Evolutionary conservation across 768 basidiomycete species (phyloP).

Genomic region (Dioszegia hungarica): DNA sequence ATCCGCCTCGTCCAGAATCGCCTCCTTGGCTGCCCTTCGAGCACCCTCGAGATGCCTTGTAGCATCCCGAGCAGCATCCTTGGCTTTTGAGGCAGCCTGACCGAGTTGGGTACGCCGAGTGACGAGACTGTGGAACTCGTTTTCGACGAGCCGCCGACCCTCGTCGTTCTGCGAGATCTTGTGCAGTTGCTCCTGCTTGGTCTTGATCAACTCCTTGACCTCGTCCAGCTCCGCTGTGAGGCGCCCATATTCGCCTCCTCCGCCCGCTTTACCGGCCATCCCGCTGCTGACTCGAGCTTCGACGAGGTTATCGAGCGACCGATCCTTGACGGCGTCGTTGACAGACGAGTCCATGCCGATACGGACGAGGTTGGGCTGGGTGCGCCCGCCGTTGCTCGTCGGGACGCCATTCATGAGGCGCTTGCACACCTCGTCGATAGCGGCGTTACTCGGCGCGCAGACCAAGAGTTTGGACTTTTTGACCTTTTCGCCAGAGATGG

Average conservation of each 20-base stretch:
- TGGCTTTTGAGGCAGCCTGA: constrained; percentile 67
- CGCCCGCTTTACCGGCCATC: constrained; percentile 45
- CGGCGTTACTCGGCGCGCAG: constrained; percentile 97
- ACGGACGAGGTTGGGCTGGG: constrained; percentile 78
- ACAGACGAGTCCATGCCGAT: constrained; percentile 73
- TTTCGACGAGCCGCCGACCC: constrained; percentile 58
- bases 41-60: constrained; percentile 75
- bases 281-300: constrained; percentile 55
- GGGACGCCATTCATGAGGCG: constrained; percentile 77
- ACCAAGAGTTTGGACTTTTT: constrained; percentile 71
- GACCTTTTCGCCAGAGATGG: constrained; percentile 52
- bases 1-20: constrained; percentile 81
- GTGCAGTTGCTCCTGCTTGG: constrained; percentile 62
- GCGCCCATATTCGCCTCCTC: constrained; percentile 55
- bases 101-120: constrained; percentile 61
- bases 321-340: constrained; percentile 72
- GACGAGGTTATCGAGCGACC: constrained; percentile 80
- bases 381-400: constrained; percentile 55
- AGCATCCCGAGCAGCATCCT: constrained; percentile 77
- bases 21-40: constrained; percentile 64
- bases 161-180: constrained; percentile 59
- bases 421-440: constrained; percentile 90
- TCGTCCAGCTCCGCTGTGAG: constrained; percentile 67
- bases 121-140: constrained; percentile 66
- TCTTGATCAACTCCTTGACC: constrained; percentile 59